Evolutionary conservation across 1,139 yeast species (phyloP).

Genomic region (Cylindricascospora bacillispora): DNA sequence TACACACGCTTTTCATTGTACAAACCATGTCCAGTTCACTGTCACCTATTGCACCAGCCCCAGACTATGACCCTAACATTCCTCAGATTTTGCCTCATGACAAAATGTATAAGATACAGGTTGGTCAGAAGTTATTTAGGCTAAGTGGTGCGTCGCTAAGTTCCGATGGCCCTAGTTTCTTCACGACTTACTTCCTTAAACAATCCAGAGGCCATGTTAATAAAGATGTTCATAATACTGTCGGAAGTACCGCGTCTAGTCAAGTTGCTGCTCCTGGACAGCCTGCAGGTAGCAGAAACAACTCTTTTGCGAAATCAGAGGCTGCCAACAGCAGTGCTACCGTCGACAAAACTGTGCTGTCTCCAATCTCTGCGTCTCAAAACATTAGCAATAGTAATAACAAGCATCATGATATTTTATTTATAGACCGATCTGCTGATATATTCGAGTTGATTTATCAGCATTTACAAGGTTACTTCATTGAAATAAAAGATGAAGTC

Average conservation of each 20-base stretch:
- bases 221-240: neutral
- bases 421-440: slow-evolving; percentile 65
- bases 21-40: too few species aligned
- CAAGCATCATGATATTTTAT: slow-evolving; percentile 28
- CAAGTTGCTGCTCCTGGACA: too few species aligned
- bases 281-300: neutral
- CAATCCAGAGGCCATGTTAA: too few species aligned
- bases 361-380: slow-evolving; percentile 1
- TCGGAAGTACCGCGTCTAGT: too few species aligned
- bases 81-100: slow-evolving; percentile 52
- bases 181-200: slow-evolving; percentile 33
- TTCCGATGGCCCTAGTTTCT: slow-evolving; percentile 52
- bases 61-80: slow-evolving; percentile 29
- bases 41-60: too few species aligned
- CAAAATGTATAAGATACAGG: slow-evolving; percentile 57
- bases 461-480: slow-evolving; percentile 70
- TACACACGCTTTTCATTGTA: too few species aligned
- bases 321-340: neutral
- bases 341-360: neutral
- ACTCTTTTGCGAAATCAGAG: neutral
- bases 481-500: slow-evolving; percentile 44
- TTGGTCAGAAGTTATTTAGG: slow-evolving; percentile 49
- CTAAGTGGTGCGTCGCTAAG: slow-evolving; percentile 74
- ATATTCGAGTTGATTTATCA: slow-evolving; percentile 53
- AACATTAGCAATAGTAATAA: slow-evolving; percentile 22